Conservation (phyloP, 441 rosid species). For the Populus hybrid region DNA sequence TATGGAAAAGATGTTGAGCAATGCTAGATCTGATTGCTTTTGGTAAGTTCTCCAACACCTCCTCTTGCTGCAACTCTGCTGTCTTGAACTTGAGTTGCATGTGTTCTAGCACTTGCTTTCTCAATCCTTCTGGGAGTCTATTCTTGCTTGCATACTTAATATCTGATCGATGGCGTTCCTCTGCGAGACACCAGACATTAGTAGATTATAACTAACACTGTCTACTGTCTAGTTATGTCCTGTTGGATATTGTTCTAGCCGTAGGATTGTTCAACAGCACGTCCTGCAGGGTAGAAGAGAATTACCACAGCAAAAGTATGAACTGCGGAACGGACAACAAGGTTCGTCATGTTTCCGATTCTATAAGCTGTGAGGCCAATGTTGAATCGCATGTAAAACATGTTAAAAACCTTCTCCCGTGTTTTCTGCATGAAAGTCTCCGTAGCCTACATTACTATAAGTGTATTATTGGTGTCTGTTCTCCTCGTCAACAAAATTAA, state of each 20-base stretch:
- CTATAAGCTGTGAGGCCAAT: conserved; percentile 85
- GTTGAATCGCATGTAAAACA: conserved; percentile 85
- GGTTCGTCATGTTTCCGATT: conserved; percentile 95
- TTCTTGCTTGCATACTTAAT: conserved; percentile 77
- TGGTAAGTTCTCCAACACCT: conserved; percentile 74
- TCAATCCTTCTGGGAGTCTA: conserved; percentile 71
- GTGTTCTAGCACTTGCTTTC: conserved; percentile 88
- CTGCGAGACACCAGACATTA: conserved; percentile 33
- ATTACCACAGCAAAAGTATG: conserved; percentile 72
- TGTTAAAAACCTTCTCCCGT: conserved; percentile 58
- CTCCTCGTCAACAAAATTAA: too few species aligned
- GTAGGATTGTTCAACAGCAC: not conserved
- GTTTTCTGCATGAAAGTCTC: conserved; percentile 82
- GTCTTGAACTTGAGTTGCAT: conserved; percentile 91
- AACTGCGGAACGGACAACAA: conserved; percentile 65
- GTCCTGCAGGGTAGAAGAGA: not conserved
- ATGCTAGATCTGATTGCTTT: conserved; percentile 90
- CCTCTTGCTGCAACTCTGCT: conserved; percentile 78
- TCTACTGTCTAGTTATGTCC: not conserved
- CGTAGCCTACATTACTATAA: conserved; percentile 57
- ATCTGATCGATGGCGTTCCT: conserved; percentile 76
- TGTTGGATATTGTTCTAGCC: not conserved
- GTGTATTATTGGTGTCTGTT: too few species aligned
- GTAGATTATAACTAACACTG: not conserved
- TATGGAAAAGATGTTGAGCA: conserved; percentile 70